phyloP scores from a whole-genome alignment of 2,329 filamentous ascomycete species.

The Nigrograna mackinnonii region DNA sequence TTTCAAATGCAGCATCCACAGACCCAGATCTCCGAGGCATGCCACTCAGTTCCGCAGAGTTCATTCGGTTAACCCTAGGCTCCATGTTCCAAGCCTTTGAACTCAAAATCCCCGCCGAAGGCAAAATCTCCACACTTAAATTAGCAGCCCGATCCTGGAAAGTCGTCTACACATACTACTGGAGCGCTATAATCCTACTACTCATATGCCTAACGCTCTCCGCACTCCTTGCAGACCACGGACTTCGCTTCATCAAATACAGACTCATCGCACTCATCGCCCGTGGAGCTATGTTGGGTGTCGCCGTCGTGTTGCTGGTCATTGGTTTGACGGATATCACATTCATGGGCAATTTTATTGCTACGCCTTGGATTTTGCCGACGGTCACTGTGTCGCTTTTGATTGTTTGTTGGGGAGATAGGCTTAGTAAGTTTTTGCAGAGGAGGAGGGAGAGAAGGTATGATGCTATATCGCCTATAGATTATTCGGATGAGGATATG shows the following conservation, averaged over 20 bases:
- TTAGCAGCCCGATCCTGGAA: slow-evolving; percentile 6
- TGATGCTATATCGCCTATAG: background rate
- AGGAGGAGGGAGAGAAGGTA: slow-evolving; percentile 7
- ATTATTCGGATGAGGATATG: too few species aligned
- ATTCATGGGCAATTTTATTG: slow-evolving; percentile 7
- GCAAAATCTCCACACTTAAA: background rate
- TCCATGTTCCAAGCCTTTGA: slow-evolving; percentile 11
- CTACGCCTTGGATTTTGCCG: slow-evolving; percentile 10
- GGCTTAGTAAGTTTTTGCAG: slow-evolving; percentile 5
- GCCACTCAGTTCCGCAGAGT: slow-evolving; percentile 3
- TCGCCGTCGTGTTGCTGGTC: slow-evolving; percentile 6
- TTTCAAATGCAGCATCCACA: slow-evolving; percentile 1
- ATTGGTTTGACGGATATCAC: slow-evolving; percentile 2
- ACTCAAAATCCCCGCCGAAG: slow-evolving; percentile 6
- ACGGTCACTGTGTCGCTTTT: slow-evolving; percentile 11
- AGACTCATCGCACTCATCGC: slow-evolving; percentile 1
- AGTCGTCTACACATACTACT: slow-evolving; percentile 18
- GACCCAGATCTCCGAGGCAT: slow-evolving; percentile 2
- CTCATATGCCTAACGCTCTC: slow-evolving; percentile 12
- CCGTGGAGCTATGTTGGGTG: slow-evolving; percentile 4
- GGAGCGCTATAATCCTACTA: slow-evolving; percentile 11
- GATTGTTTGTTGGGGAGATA: slow-evolving; percentile 10
- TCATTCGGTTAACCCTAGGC: slow-evolving; percentile 3
- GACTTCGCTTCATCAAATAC: background rate
- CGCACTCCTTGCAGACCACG: slow-evolving; percentile 9